A percentile compares a stretch with the other conserved stretches of the same genome.
These are phyloP conservation scores for Licmophora abbreviata DNA, from an alignment of 108 stramenopile genomes.

Conservation along the genomic window DNA sequence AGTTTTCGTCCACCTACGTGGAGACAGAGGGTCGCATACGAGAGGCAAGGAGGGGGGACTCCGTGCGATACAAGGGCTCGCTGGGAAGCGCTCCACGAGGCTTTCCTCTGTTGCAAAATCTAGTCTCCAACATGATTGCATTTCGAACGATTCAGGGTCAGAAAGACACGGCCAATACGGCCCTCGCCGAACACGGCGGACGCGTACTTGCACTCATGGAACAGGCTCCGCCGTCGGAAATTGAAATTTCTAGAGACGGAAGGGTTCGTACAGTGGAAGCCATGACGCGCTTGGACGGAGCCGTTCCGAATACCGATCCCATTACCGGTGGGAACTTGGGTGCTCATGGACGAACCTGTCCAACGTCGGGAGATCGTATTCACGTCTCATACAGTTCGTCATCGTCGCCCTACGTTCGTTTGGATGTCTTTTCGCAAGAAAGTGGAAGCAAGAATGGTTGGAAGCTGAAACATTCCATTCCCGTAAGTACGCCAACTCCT, in stretches of 20 bases:
- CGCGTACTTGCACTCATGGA: conserved; percentile 31
- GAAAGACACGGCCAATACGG: conserved; percentile 40
- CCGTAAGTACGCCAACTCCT: conserved; percentile 12
- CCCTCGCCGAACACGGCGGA: conserved; percentile 11
- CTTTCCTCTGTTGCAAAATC: conserved; percentile 15
- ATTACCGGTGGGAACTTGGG: conserved; percentile 26
- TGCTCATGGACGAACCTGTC: conserved; percentile 27
- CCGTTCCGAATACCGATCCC: conserved; percentile 14
- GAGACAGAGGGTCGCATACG: conserved; percentile 16
- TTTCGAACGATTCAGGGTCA: conserved; percentile 13
- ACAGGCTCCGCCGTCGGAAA: conserved; percentile 26
- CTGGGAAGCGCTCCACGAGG: conserved; percentile 27
- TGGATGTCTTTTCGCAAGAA: conserved; percentile 21
- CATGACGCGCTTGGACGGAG: conserved; percentile 18
- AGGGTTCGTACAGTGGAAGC: conserved; percentile 12
- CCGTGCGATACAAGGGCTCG: conserved; percentile 23
- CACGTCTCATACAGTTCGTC: conserved; percentile 22
- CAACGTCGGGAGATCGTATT: conserved; percentile 18
- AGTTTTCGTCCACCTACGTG: conserved; percentile 21
- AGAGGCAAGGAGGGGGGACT: conserved; percentile 6
- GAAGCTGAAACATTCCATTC: conserved; percentile 10
- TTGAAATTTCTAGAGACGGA: conserved; percentile 17
- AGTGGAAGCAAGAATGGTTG: conserved; percentile 4
- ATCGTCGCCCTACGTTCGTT: conserved; percentile 11
- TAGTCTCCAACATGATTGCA: conserved; percentile 18